phyloP scores from a whole-genome alignment of 352 stramenopile species.

The Phytophthora citrophthora region DNA sequence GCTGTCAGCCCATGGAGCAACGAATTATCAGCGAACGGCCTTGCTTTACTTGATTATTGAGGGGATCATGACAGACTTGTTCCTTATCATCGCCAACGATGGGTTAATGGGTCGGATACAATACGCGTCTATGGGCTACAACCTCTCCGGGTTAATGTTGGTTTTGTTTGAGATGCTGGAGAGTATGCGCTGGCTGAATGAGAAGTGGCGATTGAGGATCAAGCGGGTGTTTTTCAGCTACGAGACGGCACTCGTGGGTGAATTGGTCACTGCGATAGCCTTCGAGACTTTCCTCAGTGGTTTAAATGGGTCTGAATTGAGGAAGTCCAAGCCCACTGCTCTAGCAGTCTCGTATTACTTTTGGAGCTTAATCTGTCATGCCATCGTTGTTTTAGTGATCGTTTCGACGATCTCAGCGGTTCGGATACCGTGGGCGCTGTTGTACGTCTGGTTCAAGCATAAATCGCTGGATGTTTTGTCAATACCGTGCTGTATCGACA shows the following conservation, averaged over 20 bases:
- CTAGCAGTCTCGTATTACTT: constrained; percentile 24
- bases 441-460: constrained; percentile 19
- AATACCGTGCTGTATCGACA: constrained; percentile 22
- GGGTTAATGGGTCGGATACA: constrained; percentile 12
- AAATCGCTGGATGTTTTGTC: constrained; percentile 17
- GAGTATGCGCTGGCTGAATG: constrained; percentile 7
- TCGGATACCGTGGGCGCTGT: not conserved
- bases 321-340: constrained; percentile 12
- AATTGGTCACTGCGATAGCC: constrained; percentile 2
- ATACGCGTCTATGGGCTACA: constrained; percentile 33
- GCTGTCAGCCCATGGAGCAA: constrained; percentile 7
- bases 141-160: constrained; percentile 26
- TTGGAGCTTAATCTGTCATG: constrained; percentile 25
- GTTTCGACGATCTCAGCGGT: constrained; percentile 13
- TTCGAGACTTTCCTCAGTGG: constrained; percentile 15
- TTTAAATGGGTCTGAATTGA: constrained; percentile 22
- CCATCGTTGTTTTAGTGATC: constrained; percentile 19
- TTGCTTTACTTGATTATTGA: constrained; percentile 30
- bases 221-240: constrained; percentile 30
- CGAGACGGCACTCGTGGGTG: constrained; percentile 13
- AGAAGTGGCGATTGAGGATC: constrained; percentile 4
- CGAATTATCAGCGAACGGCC: constrained; percentile 12
- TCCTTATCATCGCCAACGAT: constrained; percentile 30
- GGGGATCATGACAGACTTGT: constrained; percentile 25
- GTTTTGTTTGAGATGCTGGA: constrained; percentile 39